A percentile compares a stretch with the other conserved stretches of the same genome.
phyloP scores from a whole-genome alignment of 305 asterid genomes.

The Withania somnifera region DNA sequence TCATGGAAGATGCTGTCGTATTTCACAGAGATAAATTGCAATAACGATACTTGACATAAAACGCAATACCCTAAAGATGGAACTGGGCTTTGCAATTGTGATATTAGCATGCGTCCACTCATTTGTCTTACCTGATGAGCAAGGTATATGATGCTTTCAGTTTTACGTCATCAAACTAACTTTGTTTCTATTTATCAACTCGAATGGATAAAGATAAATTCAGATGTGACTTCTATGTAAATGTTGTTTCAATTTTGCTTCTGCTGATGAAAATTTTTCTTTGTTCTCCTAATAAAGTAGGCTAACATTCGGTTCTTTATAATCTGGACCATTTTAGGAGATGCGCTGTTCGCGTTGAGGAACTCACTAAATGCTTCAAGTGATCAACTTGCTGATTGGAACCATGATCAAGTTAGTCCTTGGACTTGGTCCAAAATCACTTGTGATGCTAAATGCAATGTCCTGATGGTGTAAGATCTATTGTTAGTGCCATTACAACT shows the following conservation, averaged over 20 bases:
- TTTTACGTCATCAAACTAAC: background rate
- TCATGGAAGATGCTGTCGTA: background rate
- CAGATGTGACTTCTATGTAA: background rate
- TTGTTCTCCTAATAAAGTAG: background rate
- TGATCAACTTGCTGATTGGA: constrained; percentile 68
- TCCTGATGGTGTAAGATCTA: constrained; percentile 56
- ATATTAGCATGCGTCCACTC: constrained; percentile 12
- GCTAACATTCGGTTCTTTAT: background rate
- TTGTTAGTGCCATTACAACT: background rate
- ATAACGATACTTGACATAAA: background rate
- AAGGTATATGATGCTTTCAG: constrained; percentile 18
- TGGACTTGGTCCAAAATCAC: constrained; percentile 84
- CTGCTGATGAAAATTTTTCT: background rate
- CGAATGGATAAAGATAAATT: background rate
- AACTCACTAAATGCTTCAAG: constrained; percentile 55
- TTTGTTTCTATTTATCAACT: background rate
- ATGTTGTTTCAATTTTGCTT: background rate
- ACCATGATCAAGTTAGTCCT: constrained; percentile 64
- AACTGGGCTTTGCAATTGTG: constrained; percentile 16
- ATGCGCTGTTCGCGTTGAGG: constrained; percentile 55
- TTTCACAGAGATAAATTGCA: background rate
- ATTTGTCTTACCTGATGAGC: constrained; percentile 26
- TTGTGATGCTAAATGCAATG: constrained; percentile 46
- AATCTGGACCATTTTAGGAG: constrained; percentile 38
- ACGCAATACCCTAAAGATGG: constrained; percentile 10